phyloP scores from a whole-genome alignment of 1,284 basidiomycete genomes.

The Leccinum fallax region DNA sequence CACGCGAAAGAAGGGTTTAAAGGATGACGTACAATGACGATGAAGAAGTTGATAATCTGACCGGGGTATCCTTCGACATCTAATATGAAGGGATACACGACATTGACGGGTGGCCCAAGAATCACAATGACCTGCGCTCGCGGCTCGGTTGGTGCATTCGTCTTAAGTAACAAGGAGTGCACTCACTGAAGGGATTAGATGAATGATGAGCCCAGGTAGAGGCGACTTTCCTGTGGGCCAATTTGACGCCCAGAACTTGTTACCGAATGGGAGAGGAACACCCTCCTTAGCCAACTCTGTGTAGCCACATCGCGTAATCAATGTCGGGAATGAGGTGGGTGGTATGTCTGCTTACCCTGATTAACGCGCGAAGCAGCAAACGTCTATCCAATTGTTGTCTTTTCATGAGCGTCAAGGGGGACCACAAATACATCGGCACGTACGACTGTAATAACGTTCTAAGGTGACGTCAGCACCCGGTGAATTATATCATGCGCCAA shows the following conservation, averaged over 20 bases:
- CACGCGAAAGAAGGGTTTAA: neutral
- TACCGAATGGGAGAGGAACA: slow-evolving; percentile 42
- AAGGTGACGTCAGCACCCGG: slow-evolving; percentile 6
- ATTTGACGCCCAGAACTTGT: slow-evolving; percentile 44
- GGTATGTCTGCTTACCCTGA: slow-evolving; percentile 36
- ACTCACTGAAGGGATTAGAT: slow-evolving; percentile 37
- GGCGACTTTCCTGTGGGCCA: slow-evolving; percentile 43
- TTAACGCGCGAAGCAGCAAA: slow-evolving; percentile 49
- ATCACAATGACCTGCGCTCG: slow-evolving; percentile 48
- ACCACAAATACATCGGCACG: neutral
- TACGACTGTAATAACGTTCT: slow-evolving; percentile 42
- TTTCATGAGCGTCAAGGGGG: neutral
- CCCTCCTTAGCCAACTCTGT: slow-evolving; percentile 46
- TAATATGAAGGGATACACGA: slow-evolving; percentile 57
- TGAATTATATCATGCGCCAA: neutral
- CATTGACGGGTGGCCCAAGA: slow-evolving; percentile 45
- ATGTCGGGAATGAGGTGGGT: neutral
- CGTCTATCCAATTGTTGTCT: slow-evolving; percentile 31
- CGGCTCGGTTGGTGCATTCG: neutral
- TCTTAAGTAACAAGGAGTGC: neutral
- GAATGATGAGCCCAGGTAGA: slow-evolving; percentile 41
- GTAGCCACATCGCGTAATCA: neutral
- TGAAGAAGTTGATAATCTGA: slow-evolving; percentile 59
- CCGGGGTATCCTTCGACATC: slow-evolving; percentile 60
- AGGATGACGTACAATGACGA: slow-evolving; percentile 44